Evolutionary conservation across 805 yeast genomes (phyloP), one percentile per base, ranked within the genome.

Genomic region (Saccharomycopsis capsularis): DNA sequence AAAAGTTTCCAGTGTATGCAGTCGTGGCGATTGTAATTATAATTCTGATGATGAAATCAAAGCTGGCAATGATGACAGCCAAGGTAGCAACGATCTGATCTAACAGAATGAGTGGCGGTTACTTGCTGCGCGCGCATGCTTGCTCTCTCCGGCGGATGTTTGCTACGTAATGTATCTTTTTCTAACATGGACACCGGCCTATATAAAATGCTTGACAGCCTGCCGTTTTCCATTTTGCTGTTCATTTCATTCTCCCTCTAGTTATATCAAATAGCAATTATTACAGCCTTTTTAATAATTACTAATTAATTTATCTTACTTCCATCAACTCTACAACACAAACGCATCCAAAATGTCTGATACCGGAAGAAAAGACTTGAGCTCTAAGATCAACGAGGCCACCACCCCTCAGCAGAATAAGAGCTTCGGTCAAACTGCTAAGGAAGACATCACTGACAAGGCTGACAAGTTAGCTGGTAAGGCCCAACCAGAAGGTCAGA

Each of bases 321-420:
- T 13, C 7, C 7, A 7, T 27, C 13, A 27, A 7, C 32, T 27
- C 32, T 27, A 27, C 11, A 18, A n/a, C 16, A 6, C 16, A 30
- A 34, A 44, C 23, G 6, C 15, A 25, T 27, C n/a, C 15, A 48
- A 23, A 37, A 53, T 53, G 56, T 53, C 56, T n/a, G 54, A 53
- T 50, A 23, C 74, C 54, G 86, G 84, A 60, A 84, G 95, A 82
- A 87, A 88, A 71, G 69, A 76, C 64, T 74, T 87, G 63, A 58
- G 80, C 56, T 83, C 82, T 64, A 85, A 86, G 68, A 68, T 76
- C 58, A 50, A 74, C 47, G 95, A 87, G 73, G 61, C 75, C 39
- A 51, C 82, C 40, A 83, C 77, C 57, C 95, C 95, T 57, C 82
- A 87, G 54, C 67, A 76, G 50, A 75, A 82, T 66, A 88, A 88